Conservation (phyloP, 1,139 yeast genomes). For the Candida tropicalis region DNA sequence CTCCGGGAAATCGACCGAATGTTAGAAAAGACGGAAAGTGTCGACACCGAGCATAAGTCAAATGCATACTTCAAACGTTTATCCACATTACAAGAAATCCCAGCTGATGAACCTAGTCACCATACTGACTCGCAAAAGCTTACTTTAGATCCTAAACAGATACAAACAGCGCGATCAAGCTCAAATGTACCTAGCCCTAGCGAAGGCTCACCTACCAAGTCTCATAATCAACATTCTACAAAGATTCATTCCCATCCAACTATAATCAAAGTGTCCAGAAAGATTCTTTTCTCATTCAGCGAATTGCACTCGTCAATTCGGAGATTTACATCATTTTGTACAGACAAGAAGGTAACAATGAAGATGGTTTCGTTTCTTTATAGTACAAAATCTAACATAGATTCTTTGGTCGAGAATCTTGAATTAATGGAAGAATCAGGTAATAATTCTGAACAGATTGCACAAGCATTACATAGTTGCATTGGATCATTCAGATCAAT, state of each 20-base stretch:
- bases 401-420: slow-evolving; percentile 57
- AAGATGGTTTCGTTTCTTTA: slow-evolving; percentile 59
- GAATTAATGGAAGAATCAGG: slow-evolving; percentile 57
- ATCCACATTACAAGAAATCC: slow-evolving; percentile 67
- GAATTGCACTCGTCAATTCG: slow-evolving; percentile 73
- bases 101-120: slow-evolving; percentile 30
- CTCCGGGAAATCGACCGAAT: slow-evolving; percentile 42
- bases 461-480: slow-evolving; percentile 34
- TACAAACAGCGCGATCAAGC: not conserved
- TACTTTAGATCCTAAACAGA: slow-evolving; percentile 9
- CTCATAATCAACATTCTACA: slow-evolving; percentile 4
- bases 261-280: slow-evolving; percentile 55
- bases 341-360: slow-evolving; percentile 61
- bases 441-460: slow-evolving; percentile 31
- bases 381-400: slow-evolving; percentile 60
- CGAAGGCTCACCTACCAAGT: slow-evolving; percentile 14
- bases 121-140: slow-evolving; percentile 11
- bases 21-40: slow-evolving; percentile 42
- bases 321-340: slow-evolving; percentile 66
- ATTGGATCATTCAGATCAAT: slow-evolving; percentile 54
- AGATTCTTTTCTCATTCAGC: slow-evolving; percentile 60
- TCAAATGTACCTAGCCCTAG: slow-evolving; percentile 2
- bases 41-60: slow-evolving; percentile 50
- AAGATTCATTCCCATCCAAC: slow-evolving; percentile 25
- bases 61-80: slow-evolving; percentile 73